Evolutionary conservation across 441 rosid genomes (phyloP).

Genomic region (Populus tomentosa): DNA sequence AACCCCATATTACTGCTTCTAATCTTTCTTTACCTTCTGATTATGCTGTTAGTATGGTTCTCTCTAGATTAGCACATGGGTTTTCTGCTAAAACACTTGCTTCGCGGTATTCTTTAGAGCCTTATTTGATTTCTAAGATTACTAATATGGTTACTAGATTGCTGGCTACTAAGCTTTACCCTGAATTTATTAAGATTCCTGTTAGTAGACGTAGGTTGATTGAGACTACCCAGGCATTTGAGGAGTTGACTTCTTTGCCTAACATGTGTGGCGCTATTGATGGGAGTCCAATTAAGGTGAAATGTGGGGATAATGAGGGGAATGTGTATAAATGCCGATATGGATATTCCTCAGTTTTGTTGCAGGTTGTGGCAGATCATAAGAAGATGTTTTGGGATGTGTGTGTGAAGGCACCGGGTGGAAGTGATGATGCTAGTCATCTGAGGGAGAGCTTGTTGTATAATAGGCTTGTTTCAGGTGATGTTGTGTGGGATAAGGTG

Average conservation of each 20-base stretch:
- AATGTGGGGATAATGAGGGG: slow-evolving; percentile 18
- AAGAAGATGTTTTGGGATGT: slow-evolving; percentile 96
- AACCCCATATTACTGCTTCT: slow-evolving; percentile 82
- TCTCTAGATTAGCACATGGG: slow-evolving; percentile 79
- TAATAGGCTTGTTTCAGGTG: slow-evolving; percentile 71
- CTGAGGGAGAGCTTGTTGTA: slow-evolving; percentile 86
- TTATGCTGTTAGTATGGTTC: slow-evolving; percentile 95
- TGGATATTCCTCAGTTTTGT: slow-evolving; percentile 73
- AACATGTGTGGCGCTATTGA: slow-evolving; percentile 91
- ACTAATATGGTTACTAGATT: slow-evolving; percentile 94
- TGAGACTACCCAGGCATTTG: slow-evolving; percentile 84
- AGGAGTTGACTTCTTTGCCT: slow-evolving; percentile 79
- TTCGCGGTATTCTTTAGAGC: slow-evolving; percentile 72
- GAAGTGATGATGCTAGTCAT: slow-evolving; percentile 69
- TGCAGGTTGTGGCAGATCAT: slow-evolving; percentile 93
- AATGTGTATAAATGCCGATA: slow-evolving; percentile 50
- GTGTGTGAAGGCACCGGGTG: slow-evolving; percentile 88
- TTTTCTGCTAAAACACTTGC: slow-evolving; percentile 69
- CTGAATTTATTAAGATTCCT: slow-evolving; percentile 86
- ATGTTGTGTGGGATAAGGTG: slow-evolving; percentile 87
- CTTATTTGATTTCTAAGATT: slow-evolving; percentile 84
- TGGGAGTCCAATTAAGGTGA: slow-evolving; percentile 59
- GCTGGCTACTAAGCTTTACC: slow-evolving; percentile 85
- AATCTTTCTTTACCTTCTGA: slow-evolving; percentile 91
- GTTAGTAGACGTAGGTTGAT: slow-evolving; percentile 69